These are phyloP conservation scores for Citrullus mucosospermus DNA, from an alignment of 306 rosid species.

Conservation along the genomic window DNA sequence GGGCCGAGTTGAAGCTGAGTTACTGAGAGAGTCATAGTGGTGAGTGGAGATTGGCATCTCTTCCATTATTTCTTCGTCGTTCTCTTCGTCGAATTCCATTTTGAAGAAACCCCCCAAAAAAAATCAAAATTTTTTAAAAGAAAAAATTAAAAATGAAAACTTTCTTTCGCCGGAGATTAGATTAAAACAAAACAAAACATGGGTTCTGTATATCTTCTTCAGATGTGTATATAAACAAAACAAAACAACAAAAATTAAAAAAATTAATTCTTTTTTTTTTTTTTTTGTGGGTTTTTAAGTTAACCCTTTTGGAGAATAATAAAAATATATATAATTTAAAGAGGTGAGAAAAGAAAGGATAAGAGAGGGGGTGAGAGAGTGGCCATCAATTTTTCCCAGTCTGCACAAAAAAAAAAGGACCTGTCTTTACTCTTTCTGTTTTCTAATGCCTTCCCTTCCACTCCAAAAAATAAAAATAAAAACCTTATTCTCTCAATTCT, in stretches of 20 bases:
- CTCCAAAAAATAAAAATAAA: background rate
- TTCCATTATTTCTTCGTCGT: constrained; percentile 42
- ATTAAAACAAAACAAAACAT: background rate
- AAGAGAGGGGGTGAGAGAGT: constrained; percentile 38
- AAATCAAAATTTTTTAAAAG: background rate
- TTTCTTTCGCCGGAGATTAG: background rate
- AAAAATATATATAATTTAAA: background rate
- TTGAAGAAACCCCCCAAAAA: background rate
- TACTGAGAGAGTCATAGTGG: constrained; percentile 22
- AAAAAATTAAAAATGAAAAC: background rate
- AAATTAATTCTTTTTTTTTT: background rate
- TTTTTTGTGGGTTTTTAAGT: background rate
- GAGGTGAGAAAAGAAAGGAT: constrained; percentile 22
- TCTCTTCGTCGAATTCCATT: constrained; percentile 67
- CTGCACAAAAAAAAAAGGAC: constrained; percentile 25
- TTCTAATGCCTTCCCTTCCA: constrained; percentile 16
- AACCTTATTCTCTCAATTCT: too few species aligned
- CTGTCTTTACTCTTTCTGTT: constrained; percentile 22
- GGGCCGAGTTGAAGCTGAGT: constrained; percentile 15
- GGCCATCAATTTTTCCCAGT: constrained; percentile 45
- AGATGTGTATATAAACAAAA: background rate
- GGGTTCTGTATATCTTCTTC: background rate
- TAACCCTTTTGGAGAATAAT: constrained; percentile 14
- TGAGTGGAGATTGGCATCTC: constrained; percentile 21
- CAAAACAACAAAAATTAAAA: background rate